A percentile compares a stretch with the other conserved stretches of the same genome.
Evolutionary conservation across 345 rosid genomes (phyloP).

Genomic region (Eutrema heterophyllum): DNA sequence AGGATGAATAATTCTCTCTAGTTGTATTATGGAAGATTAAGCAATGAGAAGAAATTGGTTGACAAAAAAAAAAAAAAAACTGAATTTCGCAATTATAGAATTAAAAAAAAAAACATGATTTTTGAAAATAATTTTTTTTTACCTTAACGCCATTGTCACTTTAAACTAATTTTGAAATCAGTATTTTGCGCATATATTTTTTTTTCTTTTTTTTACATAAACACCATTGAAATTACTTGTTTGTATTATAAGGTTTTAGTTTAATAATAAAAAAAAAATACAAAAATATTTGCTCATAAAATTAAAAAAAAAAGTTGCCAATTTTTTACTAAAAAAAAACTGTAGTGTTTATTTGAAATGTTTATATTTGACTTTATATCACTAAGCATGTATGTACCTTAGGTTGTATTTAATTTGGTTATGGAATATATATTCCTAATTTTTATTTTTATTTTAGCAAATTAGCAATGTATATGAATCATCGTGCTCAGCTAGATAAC

Average conservation of each 20-base stretch:
- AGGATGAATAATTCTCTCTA: too few species aligned
- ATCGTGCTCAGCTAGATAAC: slow-evolving; percentile 1
- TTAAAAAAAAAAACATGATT: neutral
- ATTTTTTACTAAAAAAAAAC: neutral
- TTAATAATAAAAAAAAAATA: neutral
- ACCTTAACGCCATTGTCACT: too few species aligned
- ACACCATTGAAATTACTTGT: neutral
- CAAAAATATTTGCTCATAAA: neutral
- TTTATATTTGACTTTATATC: neutral
- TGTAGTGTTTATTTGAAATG: neutral
- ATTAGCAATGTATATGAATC: neutral
- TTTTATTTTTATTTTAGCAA: neutral
- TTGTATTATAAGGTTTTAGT: neutral
- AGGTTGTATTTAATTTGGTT: neutral
- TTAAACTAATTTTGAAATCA: too few species aligned
- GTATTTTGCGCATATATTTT: neutral
- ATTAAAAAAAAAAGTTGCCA: too few species aligned
- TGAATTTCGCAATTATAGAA: neutral
- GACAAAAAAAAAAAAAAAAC: neutral
- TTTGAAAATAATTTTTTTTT: neutral
- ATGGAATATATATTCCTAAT: neutral
- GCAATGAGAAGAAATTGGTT: too few species aligned
- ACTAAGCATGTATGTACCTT: neutral
- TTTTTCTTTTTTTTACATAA: neutral
- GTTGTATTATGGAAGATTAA: too few species aligned